Percentiles rank a stretch among this genome's conserved stretches.
Conservation (phyloP, 148 eudicot species). For the Agrostemma githago region DNA sequence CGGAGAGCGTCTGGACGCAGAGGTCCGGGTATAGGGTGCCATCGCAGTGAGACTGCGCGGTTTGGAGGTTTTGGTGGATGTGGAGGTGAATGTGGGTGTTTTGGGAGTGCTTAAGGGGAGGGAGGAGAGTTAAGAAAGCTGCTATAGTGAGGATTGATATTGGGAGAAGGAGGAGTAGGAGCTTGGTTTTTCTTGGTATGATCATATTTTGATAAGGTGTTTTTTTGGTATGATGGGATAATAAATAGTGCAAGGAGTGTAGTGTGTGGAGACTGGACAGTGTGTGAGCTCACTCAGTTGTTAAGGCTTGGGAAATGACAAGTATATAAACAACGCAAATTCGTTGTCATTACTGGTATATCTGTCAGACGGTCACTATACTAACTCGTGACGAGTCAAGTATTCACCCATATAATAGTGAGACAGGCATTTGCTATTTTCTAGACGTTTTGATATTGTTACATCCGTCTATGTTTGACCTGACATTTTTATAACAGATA, state of each 20-base stretch:
- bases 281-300: not conserved
- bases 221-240: not conserved
- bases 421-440: too few species aligned
- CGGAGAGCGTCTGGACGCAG: slow-evolving; percentile 60
- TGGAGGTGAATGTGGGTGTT: slow-evolving; percentile 28
- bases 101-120: slow-evolving; percentile 22
- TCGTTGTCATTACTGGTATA: too few species aligned
- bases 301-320: not conserved
- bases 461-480: too few species aligned
- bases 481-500: too few species aligned
- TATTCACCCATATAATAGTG: too few species aligned
- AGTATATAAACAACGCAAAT: not conserved
- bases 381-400: too few species aligned
- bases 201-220: slow-evolving; percentile 3
- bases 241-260: not conserved
- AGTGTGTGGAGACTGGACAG: not conserved
- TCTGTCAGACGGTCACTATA: too few species aligned
- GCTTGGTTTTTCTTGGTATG: slow-evolving; percentile 14
- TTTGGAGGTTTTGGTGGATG: slow-evolving; percentile 31
- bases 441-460: too few species aligned
- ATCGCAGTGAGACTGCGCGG: slow-evolving; percentile 43
- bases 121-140: not conserved
- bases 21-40: slow-evolving; percentile 64
- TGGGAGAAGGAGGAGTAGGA: slow-evolving; percentile 24
- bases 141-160: slow-evolving; percentile 18